Conservation (phyloP, 2,329 filamentous ascomycete species). For the Clarireedia hainanense region DNA sequence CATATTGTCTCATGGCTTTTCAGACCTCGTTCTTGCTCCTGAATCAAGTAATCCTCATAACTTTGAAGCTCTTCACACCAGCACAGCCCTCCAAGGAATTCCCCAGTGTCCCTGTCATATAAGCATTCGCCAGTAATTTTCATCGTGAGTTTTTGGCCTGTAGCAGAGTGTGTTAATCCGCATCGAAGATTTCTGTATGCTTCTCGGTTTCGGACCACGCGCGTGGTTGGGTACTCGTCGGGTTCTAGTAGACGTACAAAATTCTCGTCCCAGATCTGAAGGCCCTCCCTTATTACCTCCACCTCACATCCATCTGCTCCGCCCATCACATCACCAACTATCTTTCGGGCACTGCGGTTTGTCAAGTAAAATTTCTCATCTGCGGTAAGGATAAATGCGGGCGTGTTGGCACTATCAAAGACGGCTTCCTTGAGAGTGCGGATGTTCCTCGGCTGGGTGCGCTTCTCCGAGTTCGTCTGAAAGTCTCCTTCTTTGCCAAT, state of each 20-base stretch:
- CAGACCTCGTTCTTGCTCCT: conserved; percentile 11
- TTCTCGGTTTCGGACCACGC: conserved; percentile 6
- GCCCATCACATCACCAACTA: conserved; percentile 17
- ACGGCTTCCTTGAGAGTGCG: conserved; percentile 15
- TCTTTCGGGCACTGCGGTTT: conserved; percentile 14
- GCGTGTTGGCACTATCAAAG: conserved; percentile 15
- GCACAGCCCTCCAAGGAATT: conserved; percentile 20
- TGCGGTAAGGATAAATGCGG: conserved; percentile 15
- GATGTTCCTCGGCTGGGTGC: conserved; percentile 2
- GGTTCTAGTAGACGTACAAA: conserved; percentile 9
- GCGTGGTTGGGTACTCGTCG: conserved; percentile 14
- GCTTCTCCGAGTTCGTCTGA: not conserved
- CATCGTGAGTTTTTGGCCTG: conserved; percentile 11
- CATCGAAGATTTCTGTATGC: conserved; percentile 14
- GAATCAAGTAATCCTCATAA: conserved; percentile 13
- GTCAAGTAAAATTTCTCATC: conserved; percentile 18
- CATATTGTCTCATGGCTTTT: conserved; percentile 20
- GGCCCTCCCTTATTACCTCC: not conserved
- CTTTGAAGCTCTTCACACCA: conserved; percentile 19
- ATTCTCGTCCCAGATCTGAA: conserved; percentile 18
- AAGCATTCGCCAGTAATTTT: conserved; percentile 18
- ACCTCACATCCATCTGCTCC: conserved; percentile 12
- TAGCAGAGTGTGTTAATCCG: conserved; percentile 15
- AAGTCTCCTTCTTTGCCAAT: not conserved
- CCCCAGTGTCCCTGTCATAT: conserved; percentile 20